Conservation (phyloP, 208 protist genomes). For the Tritrichomonas musculus region DNA sequence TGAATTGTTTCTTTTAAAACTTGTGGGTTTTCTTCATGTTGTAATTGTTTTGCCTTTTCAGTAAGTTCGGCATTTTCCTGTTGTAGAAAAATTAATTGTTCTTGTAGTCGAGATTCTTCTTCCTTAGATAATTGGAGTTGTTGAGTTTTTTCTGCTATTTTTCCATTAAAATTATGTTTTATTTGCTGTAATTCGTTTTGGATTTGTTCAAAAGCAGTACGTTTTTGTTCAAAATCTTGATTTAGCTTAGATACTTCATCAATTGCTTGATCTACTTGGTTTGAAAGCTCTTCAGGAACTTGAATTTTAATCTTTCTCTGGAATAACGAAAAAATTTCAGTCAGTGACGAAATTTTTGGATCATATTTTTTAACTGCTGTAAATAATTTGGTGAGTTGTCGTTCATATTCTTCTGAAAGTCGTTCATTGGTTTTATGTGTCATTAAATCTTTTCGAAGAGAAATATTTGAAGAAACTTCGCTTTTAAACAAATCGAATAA, state of each 20-base stretch:
- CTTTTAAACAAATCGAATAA: not conserved
- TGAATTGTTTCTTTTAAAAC: not conserved
- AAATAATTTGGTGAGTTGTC: not conserved
- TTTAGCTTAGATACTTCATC: not conserved
- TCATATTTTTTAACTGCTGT: not conserved
- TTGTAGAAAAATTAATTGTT: not conserved
- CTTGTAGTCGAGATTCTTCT: not conserved
- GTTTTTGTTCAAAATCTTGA: not conserved
- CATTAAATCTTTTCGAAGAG: not conserved
- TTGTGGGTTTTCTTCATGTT: not conserved
- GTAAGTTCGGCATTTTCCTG: not conserved
- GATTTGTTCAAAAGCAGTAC: not conserved
- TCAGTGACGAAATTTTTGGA: not conserved
- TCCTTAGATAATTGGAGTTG: not conserved
- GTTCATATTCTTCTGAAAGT: not conserved
- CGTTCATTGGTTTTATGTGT: not conserved
- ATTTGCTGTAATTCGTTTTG: not conserved
- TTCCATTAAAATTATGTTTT: no score
- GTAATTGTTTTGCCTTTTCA: not conserved
- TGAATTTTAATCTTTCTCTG: not conserved
- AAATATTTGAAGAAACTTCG: not conserved
- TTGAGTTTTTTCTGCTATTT: no score
- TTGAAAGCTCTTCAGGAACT: not conserved
- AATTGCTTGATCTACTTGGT: not conserved
- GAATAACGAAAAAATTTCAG: not conserved